Evolutionary conservation across 129 eudicot species (phyloP).

Genomic region (Centaurea solstitialis): DNA sequence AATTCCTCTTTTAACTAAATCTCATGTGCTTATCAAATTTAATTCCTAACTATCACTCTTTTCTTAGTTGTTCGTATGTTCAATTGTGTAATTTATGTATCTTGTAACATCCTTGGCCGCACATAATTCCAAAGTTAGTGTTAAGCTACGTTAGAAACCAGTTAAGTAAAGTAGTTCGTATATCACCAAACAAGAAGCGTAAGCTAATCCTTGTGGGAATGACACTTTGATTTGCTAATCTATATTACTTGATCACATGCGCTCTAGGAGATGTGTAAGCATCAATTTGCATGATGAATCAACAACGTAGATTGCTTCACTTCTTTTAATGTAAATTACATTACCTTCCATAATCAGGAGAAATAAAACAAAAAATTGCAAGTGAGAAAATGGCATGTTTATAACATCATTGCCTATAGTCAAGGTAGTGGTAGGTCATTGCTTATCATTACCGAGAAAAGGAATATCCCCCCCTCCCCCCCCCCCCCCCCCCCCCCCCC

Average conservation of each 20-base stretch:
- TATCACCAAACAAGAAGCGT: neutral
- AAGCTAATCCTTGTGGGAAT: neutral
- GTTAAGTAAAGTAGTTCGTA: neutral
- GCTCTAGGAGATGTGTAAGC: neutral
- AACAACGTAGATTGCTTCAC: conserved; percentile 6
- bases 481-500: neutral
- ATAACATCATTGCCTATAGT: neutral
- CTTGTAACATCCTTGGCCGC: neutral
- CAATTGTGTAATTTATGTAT: neutral
- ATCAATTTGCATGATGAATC: neutral
- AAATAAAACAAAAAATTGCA: neutral
- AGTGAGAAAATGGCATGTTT: neutral
- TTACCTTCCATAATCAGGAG: neutral
- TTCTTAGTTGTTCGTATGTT: neutral
- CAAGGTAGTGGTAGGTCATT: too few species aligned
- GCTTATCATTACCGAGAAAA: neutral
- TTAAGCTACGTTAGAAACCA: too few species aligned
- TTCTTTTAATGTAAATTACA: neutral
- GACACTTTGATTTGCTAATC: neutral
- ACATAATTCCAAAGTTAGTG: neutral
- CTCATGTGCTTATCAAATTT: neutral
- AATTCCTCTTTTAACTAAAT: neutral
- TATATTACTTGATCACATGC: neutral
- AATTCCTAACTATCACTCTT: neutral
- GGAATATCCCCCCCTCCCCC: neutral